Evolutionary conservation across 805 yeast genomes (phyloP).

Genomic region (Lipomyces oligophaga): DNA sequence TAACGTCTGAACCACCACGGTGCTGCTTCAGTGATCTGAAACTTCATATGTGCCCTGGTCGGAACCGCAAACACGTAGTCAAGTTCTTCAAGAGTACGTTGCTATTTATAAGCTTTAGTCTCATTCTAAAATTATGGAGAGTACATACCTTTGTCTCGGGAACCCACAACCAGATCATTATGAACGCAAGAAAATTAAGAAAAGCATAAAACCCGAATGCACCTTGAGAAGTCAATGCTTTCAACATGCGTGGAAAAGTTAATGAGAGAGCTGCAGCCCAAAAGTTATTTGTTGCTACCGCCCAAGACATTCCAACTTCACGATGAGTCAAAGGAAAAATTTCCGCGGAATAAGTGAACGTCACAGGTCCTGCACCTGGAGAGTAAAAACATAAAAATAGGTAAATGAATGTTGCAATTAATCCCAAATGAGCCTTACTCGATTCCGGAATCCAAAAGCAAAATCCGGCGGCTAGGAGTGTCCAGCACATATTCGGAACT

Average conservation of each 20-base stretch:
- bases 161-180: conserved; percentile 49
- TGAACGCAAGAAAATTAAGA: conserved; percentile 73
- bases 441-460: conserved; percentile 64
- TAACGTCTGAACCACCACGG: too few relatives aligned
- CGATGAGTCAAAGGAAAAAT: conserved; percentile 74
- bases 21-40: too few relatives aligned
- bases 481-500: conserved; percentile 56
- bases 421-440: conserved; percentile 54
- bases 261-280: conserved; percentile 59
- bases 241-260: conserved; percentile 72
- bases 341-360: conserved; percentile 85
- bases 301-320: conserved; percentile 75
- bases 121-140: too few relatives aligned
- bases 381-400: conserved; percentile 70
- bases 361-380: conserved; percentile 85
- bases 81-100: conserved; percentile 62
- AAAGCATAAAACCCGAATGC: conserved; percentile 88
- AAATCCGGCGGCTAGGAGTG: conserved; percentile 50
- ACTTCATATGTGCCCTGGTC: conserved; percentile 20
- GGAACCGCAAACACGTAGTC: conserved; percentile 36
- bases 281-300: conserved; percentile 58
- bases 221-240: conserved; percentile 71
- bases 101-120: too few relatives aligned
- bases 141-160: conserved; percentile 64
- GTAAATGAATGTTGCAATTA: conserved; percentile 70